Base-by-base conservation (phyloP, 768 basidiomycete genomes). In the Calocera viscosa region DNA sequence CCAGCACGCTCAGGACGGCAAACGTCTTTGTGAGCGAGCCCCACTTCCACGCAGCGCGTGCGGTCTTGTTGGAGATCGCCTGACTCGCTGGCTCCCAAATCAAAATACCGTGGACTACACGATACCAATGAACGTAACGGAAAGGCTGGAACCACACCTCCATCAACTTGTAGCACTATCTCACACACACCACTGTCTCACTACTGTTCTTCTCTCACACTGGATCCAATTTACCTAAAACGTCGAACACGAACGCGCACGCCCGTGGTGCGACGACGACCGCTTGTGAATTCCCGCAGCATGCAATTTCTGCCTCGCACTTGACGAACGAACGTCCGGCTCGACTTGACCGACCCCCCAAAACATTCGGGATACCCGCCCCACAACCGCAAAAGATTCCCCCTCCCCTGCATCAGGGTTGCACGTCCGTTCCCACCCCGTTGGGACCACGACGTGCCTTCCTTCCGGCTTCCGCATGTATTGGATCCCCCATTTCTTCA, bases 41-140 rank as follows among this genome's bases (percentile, higher is more conserved):
- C 14, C 2, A 32, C 26, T 60, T 60, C 30, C 14, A 26, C 26
- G 26, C 26, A 10, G 53, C 53, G 26, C 24, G 53, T 3, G 26
- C 26, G 30, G 53, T 32, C 14, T 32, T 60, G 53, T 10, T 28
- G 14, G 53, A 60, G 30, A 12, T 60, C 30, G 30, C 30, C 26
- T 60, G 53, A 60, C 26, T 2, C 26, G 11, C 53, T 32, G 30
- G 10, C 2, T 19, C 11, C 11, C 14, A 5, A 60, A 14, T 16
- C 53, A 60, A 60, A 32, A 60, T 60, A 60, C 53, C 53, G 53
- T 32, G 53, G 53, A 60, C 43, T 47, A 60, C 53, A 60, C 53
- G 53, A 60, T 60, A 60, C 53, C 53, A 7, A 26, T 60, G 53
- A 28, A 11, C 43, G 7, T 26, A 5, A 12, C 53, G 11, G 53